phyloP scores from a whole-genome alignment of 345 rosid genomes.

The Arabis alpina region DNA sequence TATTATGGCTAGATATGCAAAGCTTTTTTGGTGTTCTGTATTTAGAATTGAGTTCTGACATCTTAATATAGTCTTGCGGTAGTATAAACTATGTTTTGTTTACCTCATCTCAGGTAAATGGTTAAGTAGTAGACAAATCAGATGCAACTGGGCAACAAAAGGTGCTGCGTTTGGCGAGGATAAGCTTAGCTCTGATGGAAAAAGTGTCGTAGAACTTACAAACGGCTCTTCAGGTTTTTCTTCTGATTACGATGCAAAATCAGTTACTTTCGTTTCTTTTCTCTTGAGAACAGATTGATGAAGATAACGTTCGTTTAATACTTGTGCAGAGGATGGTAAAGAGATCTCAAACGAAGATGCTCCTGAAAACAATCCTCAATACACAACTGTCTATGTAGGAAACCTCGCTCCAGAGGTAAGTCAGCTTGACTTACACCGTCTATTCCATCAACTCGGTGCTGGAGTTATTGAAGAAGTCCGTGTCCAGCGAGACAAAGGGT shows the following conservation, averaged over 20 bases:
- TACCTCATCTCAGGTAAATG: constrained; percentile 70
- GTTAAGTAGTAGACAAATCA: constrained; percentile 88
- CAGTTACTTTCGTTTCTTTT: background rate
- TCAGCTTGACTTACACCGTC: constrained; percentile 74
- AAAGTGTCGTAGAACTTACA: constrained; percentile 77
- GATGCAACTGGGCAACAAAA: constrained; percentile 97
- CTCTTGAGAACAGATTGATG: background rate
- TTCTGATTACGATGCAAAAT: background rate
- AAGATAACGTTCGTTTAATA: background rate
- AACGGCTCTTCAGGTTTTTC: constrained; percentile 74
- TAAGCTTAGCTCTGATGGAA: constrained; percentile 71
- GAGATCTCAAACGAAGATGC: constrained; percentile 69
- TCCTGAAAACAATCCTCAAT: constrained; percentile 90
- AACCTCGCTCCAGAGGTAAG: constrained; percentile 93
- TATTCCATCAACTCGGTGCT: constrained; percentile 72
- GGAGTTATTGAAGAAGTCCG: constrained; percentile 95
- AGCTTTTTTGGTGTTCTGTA: background rate
- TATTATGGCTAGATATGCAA: background rate
- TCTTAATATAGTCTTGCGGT: background rate
- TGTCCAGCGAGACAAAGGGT: constrained; percentile 89
- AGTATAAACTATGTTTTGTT: background rate
- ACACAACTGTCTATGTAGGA: constrained; percentile 95
- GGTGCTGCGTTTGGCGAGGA: constrained; percentile 75
- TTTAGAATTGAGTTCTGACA: background rate
- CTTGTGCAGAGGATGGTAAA: constrained; percentile 76